Base-by-base conservation (phyloP, 148 eudicot genomes). In the Arctostaphylos glauca region DNA sequence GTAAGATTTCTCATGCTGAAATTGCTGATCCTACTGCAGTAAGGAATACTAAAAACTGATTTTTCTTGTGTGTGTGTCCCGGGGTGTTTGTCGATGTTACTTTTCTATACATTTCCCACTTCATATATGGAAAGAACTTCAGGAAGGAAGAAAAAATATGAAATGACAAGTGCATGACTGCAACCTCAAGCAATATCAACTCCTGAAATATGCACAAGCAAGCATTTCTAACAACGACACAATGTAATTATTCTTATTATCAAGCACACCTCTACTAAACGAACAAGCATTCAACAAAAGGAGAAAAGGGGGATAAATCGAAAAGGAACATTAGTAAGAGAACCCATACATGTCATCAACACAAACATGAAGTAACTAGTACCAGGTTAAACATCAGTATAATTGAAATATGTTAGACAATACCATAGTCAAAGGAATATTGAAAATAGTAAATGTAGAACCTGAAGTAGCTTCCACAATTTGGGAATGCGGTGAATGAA, bases 381-480 rank as follows among this genome's bases (percentile, higher is more conserved):
- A 70, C 19, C 43, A 50, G 9, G 60, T 52, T 23, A 52, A 76
- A 76, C 55, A 76, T 6, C 31, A 52, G 60, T 76, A 31, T 76
- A 52, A 76, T 31, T 52, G 21, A 74, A 74, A 74, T n/a, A 44
- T 14, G 48, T 48, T 19, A 74, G 77, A 47, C 38, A 48, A 19
- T 21, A 8, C 38, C 3, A 41, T 15, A 48, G 13, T 5, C 10
- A 18, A 72, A 25, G 4, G 13, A 38, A 21, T 23, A 59, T 49
- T 46, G 4, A 71, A 62, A 60, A 59, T 6, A 12, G 44, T 7
- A 74, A 18, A 0, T 3, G 12, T 41, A 44, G 47, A 78, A 91
- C 94, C 92, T 85, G 88, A 81, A 77, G 88, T 83, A 72, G 85
- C 72, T 80, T 80, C 91, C 18, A 64, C 80, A 21, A 88, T 50